These are phyloP conservation scores for Hypoxylon rickii DNA, from an alignment of 495 filamentous ascomycete genomes.

Conservation along the genomic window DNA sequence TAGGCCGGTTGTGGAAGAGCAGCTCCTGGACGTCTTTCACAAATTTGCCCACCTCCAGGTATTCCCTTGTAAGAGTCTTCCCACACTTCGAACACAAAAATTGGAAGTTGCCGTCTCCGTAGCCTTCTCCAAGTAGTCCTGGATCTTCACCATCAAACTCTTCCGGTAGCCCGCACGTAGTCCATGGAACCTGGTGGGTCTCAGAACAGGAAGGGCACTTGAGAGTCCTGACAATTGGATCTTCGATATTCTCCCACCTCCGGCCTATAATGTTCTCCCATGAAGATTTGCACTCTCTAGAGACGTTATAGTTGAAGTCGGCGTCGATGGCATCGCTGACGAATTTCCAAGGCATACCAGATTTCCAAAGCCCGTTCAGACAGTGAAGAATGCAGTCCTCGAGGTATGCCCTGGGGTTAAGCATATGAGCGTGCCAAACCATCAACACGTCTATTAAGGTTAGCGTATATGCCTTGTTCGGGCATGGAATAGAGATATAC, in stretches of 20 bases:
- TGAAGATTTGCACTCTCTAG: constrained; percentile 40
- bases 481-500: constrained; percentile 26
- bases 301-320: constrained; percentile 64
- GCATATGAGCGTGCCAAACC: constrained; percentile 88
- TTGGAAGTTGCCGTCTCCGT: constrained; percentile 64
- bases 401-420: constrained; percentile 77
- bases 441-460: constrained; percentile 71
- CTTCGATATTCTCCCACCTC: constrained; percentile 63
- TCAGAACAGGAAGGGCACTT: constrained; percentile 61
- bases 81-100: constrained; percentile 52
- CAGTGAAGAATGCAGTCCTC: constrained; percentile 75
- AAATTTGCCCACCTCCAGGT: constrained; percentile 62
- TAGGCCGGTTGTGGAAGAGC: constrained; percentile 49
- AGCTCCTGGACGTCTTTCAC: constrained; percentile 55
- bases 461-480: neutral
- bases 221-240: constrained; percentile 53
- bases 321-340: constrained; percentile 69
- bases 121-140: constrained; percentile 57
- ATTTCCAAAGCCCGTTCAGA: constrained; percentile 62
- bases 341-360: constrained; percentile 72
- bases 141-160: constrained; percentile 13
- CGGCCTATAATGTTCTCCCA: constrained; percentile 60
- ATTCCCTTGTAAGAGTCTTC: constrained; percentile 55
- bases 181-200: constrained; percentile 61
- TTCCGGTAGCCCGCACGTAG: constrained; percentile 52